Evolutionary conservation across 208 protist genomes (phyloP).

Genomic region (Leishmania lainsoni): DNA sequence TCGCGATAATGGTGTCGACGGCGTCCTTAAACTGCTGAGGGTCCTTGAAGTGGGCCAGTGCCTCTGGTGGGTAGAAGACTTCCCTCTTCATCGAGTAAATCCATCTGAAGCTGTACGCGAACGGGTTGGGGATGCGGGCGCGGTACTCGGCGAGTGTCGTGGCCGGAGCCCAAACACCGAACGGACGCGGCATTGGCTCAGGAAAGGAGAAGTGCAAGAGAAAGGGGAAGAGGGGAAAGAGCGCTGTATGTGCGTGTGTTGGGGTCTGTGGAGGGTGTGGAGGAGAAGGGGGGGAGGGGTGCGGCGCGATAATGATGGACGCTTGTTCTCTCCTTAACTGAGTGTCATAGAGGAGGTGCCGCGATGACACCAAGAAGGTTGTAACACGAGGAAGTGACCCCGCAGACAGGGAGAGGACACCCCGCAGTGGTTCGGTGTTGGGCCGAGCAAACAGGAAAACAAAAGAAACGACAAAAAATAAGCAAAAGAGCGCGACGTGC

Average conservation of each 20-base stretch:
- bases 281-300: neutral
- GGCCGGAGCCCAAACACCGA: constrained; percentile 85
- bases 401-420: neutral
- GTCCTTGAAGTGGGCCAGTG: constrained; percentile 87
- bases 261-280: neutral
- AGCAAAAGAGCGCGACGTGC: neutral
- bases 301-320: neutral
- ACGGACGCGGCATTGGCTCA: constrained; percentile 77
- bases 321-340: neutral
- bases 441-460: neutral
- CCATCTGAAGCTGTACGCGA: constrained; percentile 56
- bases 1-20: constrained; percentile 78
- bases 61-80: constrained; percentile 84
- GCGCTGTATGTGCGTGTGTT: neutral
- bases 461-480: neutral
- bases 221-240: neutral
- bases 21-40: constrained; percentile 87
- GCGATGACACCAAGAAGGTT: neutral
- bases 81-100: constrained; percentile 59
- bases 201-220: neutral
- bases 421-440: neutral
- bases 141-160: constrained; percentile 86
- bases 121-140: constrained; percentile 67
- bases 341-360: neutral
- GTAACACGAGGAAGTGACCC: neutral